Evolutionary conservation across 352 stramenopile genomes (phyloP), one percentile per base, ranked within the genome.

Genomic region (Pythium guiyangense): DNA sequence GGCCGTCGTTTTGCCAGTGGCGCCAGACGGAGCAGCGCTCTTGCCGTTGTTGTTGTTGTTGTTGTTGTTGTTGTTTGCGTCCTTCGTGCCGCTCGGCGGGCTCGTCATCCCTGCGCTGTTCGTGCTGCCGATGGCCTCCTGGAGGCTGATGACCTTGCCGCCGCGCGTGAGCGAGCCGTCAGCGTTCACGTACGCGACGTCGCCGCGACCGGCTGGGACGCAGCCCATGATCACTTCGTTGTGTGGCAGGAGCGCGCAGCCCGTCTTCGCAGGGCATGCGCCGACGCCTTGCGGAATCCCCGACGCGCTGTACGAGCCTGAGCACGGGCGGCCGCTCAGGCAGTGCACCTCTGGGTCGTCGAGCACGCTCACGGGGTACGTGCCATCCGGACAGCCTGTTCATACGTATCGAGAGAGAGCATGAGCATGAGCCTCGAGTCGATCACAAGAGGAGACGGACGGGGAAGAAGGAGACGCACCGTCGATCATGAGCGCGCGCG

Each of bases 171-270:
- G 63, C 59, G 77, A 72, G 56, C 77, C 79, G 66, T 91, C 81
- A 18, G 68, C 67, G 49, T 91, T 88, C 18, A 91, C 77, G 55
- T 89, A 91, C 31, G 74, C 69, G 49, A 91, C 70, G 56, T 88
- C 79, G 15, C 56, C 51, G 40, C 76, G 79, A 2, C 77, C 77
- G 2, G 58, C 49, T 10, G 63, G 20, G 1, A 86, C 79, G 56
- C 81, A 91, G 58, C 74, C 77, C 81, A 91, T 91, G 56, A 89
- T 81, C 14, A 63, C 63, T 26, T 77, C 75, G 50, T 82, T 63
- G 48, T 78, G 53, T 0, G 81, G 81, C 44, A 89, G 65, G 31
- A 89, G 65, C 20, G 79, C 81, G 52, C 81, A 91, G 48, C 63
- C 75, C 17, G 75, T 73, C 34, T 69, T 70, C 4, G 58, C 63